Base-by-base conservation (phyloP, 2,329 filamentous ascomycete genomes). In the Penicillium sp. region DNA sequence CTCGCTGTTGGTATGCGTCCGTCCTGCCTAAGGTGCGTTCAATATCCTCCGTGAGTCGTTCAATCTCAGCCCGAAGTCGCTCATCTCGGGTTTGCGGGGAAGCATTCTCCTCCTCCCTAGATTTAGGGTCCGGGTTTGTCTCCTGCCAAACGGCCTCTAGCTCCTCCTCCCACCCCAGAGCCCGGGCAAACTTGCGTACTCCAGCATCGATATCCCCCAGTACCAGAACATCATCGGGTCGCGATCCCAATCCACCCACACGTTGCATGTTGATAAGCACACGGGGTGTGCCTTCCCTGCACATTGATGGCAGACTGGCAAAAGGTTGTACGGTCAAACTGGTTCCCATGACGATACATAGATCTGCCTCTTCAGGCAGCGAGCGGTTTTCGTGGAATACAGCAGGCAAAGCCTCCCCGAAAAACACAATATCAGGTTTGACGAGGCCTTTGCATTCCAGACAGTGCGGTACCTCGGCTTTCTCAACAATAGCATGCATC, bases 401-500 rank as follows among this genome's bases (percentile, higher is more conserved):
- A 7, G 77, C 72, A 0, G 90, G 90, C 3, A 93, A 76, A 1
- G 83, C 75, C 71, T 96, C 92, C 50, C 92, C 92, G 66, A 96
- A 97, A 77, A 97, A 97, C 33, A 96, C 92, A 70, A 97, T 96
- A 67, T 96, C 91, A 0, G 93, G 93, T 77, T 97, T 97, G 37
- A 97, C 91, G 2, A 95, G 78, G 0, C 93, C 93, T 35, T 83
- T 79, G 72, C 93, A 98, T 21, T 77, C 72, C 9, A 78, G 69
- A 72, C 93, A 98, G 59, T 78, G 80, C 0, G 93, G 91, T 0
- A 96, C 89, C 26, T 85, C 80, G 25, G 85, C 88, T 35, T 79
- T 80, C 3, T 81, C 76, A 23, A 98, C 86, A 58, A 88, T 84
- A 61, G 84, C 77, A 67, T 82, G 83, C 89, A 98, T 96, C 63